Percentiles rank a stretch among this genome's conserved stretches.
Evolutionary conservation across 1,284 basidiomycete genomes (phyloP).

Genomic region (Pseudozyma thailandica): DNA sequence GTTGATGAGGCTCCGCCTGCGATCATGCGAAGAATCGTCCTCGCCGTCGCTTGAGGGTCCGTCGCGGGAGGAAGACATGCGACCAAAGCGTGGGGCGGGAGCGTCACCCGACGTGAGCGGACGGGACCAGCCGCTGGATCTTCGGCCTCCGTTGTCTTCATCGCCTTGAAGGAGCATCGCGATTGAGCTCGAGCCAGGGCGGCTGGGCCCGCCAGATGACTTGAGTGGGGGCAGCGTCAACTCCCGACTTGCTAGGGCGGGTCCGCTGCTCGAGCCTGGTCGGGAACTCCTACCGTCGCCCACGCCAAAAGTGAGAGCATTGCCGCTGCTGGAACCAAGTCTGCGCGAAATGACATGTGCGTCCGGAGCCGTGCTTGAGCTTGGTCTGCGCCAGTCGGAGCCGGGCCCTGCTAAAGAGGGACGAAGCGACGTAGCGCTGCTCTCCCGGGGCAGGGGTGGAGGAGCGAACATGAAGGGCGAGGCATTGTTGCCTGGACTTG

Average conservation of each 20-base stretch:
- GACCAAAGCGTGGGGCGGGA: constrained; percentile 20
- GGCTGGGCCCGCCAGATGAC: constrained; percentile 15
- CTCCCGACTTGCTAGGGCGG: constrained; percentile 6
- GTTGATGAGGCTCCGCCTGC: constrained; percentile 22
- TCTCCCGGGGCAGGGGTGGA: constrained; percentile 48
- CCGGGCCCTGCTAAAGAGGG: constrained; percentile 14
- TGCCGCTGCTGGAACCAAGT: constrained; percentile 33
- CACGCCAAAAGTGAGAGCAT: constrained; percentile 14
- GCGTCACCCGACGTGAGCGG: constrained; percentile 41
- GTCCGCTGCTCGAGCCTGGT: constrained; percentile 32
- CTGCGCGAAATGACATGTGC: constrained; percentile 39
- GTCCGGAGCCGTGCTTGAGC: constrained; percentile 47
- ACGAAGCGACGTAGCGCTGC: constrained; percentile 22
- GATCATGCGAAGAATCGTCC: constrained; percentile 23
- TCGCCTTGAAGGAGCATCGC: constrained; percentile 20
- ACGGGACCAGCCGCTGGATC: constrained; percentile 29
- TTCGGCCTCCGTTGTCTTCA: constrained; percentile 5
- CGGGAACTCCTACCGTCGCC: constrained; percentile 26
- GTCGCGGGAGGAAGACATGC: constrained; percentile 22
- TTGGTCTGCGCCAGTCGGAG: constrained; percentile 38
- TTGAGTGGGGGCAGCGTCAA: constrained; percentile 36
- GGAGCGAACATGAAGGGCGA: constrained; percentile 61
- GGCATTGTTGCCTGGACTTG: constrained; percentile 46
- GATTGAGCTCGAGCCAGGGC: constrained; percentile 30
- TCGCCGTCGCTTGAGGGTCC: constrained; percentile 27